phyloP scores from a whole-genome alignment of 106 monocot species.

The Dendrobium catenatum region DNA sequence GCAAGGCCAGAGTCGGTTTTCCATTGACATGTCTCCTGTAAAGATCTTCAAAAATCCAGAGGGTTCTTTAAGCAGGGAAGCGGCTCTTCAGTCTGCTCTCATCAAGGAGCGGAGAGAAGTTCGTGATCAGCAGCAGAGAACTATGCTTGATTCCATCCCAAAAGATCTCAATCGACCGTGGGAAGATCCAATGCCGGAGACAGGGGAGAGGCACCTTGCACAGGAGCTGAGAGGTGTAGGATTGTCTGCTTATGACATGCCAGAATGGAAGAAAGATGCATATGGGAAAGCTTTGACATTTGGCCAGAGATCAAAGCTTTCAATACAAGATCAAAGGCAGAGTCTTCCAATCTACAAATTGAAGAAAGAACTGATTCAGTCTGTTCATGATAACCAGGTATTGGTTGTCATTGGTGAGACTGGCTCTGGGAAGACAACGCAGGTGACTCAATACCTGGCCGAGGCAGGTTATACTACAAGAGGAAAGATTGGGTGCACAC shows the following conservation, averaged over 20 bases:
- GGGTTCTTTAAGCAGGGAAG: constrained; percentile 85
- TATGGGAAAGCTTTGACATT: constrained; percentile 91
- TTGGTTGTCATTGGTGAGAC: constrained; percentile 94
- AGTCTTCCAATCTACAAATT: constrained; percentile 89
- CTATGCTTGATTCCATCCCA: constrained; percentile 94
- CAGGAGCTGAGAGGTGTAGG: constrained; percentile 95
- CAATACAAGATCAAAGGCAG: constrained; percentile 90
- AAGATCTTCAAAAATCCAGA: constrained; percentile 99
- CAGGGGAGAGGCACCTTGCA: constrained; percentile 89
- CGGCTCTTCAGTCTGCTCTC: constrained; percentile 87
- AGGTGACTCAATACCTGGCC: constrained; percentile 90
- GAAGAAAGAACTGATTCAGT: constrained; percentile 91
- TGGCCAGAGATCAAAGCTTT: constrained; percentile 92
- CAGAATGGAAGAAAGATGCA: constrained; percentile 98
- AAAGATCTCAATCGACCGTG: constrained; percentile 96
- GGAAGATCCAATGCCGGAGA: constrained; percentile 99
- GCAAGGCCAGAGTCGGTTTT: constrained; percentile 84
- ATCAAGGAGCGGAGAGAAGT: constrained; percentile 96
- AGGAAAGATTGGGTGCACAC: constrained; percentile 92
- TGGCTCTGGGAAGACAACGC: constrained; percentile 94
- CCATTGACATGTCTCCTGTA: constrained; percentile 94
- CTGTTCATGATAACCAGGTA: constrained; percentile 89
- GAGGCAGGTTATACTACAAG: constrained; percentile 88
- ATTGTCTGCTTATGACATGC: constrained; percentile 95
- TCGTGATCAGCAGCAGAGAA: constrained; percentile 87